phyloP scores from a whole-genome alignment of 2,329 filamentous ascomycete genomes.

The Trichoderma gracile region DNA sequence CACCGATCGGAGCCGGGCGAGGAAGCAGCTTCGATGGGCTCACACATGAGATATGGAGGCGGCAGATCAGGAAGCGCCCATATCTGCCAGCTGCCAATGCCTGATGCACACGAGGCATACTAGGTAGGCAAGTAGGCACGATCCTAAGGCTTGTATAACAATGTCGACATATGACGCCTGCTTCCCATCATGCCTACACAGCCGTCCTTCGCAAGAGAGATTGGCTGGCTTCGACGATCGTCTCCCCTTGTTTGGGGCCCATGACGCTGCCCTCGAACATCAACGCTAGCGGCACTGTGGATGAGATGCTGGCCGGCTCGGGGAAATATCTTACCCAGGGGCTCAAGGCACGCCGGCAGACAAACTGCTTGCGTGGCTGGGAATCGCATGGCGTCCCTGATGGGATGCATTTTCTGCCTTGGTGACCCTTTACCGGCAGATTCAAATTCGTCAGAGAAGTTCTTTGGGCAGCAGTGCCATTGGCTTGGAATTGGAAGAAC shows the following conservation, averaged over 20 bases:
- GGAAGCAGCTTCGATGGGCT: background rate
- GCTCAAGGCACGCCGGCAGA: conserved; percentile 3
- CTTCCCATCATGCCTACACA: background rate
- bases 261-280: conserved; percentile 4
- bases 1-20: conserved; percentile 6
- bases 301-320: conserved; percentile 10
- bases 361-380: background rate
- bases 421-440: background rate
- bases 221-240: background rate
- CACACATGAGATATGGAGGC: background rate
- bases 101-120: too few species aligned
- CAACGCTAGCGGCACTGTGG: background rate
- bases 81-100: background rate
- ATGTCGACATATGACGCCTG: background rate
- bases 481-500: background rate
- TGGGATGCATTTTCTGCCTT: conserved; percentile 10
- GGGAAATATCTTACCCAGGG: background rate
- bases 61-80: background rate
- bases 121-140: background rate
- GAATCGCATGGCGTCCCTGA: background rate
- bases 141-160: too few species aligned
- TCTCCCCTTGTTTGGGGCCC: background rate
- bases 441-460: background rate
- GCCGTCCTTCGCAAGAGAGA: background rate
- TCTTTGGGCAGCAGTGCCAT: background rate